These are phyloP conservation scores for Xylaria acuta DNA, from an alignment of 495 filamentous ascomycete species.

Conservation along the genomic window DNA sequence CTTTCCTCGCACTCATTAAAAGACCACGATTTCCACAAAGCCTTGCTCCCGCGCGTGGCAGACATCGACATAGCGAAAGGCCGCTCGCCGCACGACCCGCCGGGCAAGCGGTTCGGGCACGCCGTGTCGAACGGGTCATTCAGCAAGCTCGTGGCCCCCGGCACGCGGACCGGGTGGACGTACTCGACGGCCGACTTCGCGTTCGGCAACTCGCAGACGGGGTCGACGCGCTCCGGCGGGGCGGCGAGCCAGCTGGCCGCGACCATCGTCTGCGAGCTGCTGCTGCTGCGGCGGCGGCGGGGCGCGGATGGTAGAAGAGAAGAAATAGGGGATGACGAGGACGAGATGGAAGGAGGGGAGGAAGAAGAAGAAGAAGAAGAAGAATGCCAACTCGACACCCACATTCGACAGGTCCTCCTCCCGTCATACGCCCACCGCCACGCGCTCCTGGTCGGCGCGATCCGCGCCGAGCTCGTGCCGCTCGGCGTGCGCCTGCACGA, in stretches of 20 bases:
- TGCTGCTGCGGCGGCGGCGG: slow-evolving; percentile 49
- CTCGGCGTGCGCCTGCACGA: slow-evolving; percentile 59
- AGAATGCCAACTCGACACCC: slow-evolving; percentile 45
- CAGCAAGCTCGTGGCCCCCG: slow-evolving; percentile 83
- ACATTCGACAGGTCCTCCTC: slow-evolving; percentile 49
- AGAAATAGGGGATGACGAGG: background rate
- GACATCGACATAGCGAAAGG: slow-evolving; percentile 69
- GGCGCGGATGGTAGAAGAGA: background rate
- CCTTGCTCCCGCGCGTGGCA: slow-evolving; percentile 69
- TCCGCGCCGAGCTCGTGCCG: slow-evolving; percentile 62
- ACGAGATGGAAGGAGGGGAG: background rate
- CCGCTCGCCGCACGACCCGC: slow-evolving; percentile 47
- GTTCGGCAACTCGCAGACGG: slow-evolving; percentile 71
- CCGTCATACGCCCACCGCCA: slow-evolving; percentile 66
- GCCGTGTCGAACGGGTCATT: slow-evolving; percentile 82
- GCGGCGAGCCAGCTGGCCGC: slow-evolving; percentile 75
- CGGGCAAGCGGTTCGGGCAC: slow-evolving; percentile 66
- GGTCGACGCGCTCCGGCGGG: slow-evolving; percentile 74
- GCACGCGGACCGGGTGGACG: slow-evolving; percentile 80
- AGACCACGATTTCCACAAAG: background rate
- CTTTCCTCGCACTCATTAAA: too few species aligned
- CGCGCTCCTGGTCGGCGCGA: slow-evolving; percentile 56
- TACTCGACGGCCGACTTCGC: slow-evolving; percentile 74
- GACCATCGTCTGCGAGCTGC: slow-evolving; percentile 65
- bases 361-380: background rate